A percentile compares a stretch with the other conserved stretches of the same genome.
These are phyloP conservation scores for barley (Hordeum vulgare) DNA, from an alignment of 176 grass and related monocot species.

Conservation along the genomic window DNA sequence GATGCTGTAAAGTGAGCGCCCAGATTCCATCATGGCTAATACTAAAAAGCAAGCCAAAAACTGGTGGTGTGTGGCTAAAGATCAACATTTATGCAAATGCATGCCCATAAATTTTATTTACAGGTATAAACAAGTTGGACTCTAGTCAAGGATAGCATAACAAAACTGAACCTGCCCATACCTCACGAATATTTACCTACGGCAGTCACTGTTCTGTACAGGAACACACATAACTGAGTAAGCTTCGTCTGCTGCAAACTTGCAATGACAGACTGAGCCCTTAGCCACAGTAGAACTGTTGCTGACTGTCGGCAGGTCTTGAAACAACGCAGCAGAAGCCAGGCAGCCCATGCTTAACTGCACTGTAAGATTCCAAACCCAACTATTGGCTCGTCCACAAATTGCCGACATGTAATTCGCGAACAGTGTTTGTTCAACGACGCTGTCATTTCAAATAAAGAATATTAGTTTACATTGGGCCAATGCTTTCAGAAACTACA, in stretches of 20 bases:
- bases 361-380: slow-evolving; percentile 34
- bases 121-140: neutral
- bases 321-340: slow-evolving; percentile 22
- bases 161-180: slow-evolving; percentile 1
- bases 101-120: neutral
- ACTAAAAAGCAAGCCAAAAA: neutral
- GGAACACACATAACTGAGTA: slow-evolving; percentile 10
- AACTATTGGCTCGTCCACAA: slow-evolving; percentile 2
- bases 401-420: neutral
- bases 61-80: neutral
- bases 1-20: neutral
- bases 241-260: slow-evolving; percentile 26
- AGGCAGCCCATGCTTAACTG: slow-evolving; percentile 18
- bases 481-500: slow-evolving; percentile 2
- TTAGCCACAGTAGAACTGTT: slow-evolving; percentile 26
- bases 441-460: neutral
- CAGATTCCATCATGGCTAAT: neutral
- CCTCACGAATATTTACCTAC: slow-evolving; percentile 40
- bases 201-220: slow-evolving; percentile 37
- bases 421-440: slow-evolving; percentile 9
- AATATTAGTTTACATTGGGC: neutral
- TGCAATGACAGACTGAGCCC: slow-evolving; percentile 27
- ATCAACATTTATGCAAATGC: neutral
- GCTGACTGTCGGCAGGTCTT: slow-evolving; percentile 19
- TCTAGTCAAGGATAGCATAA: neutral